These are phyloP conservation scores for Penstemon davidsonii DNA, from an alignment of 257 asterid species.

Conservation along the genomic window DNA sequence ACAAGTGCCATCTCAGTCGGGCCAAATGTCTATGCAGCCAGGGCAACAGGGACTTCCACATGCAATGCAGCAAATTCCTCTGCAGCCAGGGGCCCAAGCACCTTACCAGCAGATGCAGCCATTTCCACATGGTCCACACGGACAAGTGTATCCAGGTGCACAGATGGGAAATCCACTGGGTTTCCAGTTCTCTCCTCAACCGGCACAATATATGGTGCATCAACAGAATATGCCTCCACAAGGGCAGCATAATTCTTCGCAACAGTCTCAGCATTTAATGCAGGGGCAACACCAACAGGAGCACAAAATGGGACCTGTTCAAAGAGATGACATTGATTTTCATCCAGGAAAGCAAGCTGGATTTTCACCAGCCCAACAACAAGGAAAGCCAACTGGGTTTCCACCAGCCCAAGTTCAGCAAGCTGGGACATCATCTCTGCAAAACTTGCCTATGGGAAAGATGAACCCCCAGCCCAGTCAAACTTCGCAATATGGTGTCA, in stretches of 20 bases:
- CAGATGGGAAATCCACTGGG: conserved; percentile 61
- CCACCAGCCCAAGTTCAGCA: conserved; percentile 61
- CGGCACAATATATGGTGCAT: conserved; percentile 52
- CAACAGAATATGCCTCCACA: conserved; percentile 61
- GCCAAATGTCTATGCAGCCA: conserved; percentile 44
- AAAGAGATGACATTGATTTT: conserved; percentile 52
- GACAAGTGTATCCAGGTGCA: conserved; percentile 52
- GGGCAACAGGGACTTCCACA: conserved; percentile 37
- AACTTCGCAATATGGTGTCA: conserved; percentile 43
- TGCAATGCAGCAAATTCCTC: conserved; percentile 45
- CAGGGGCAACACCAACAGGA: conserved; percentile 72
- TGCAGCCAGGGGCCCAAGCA: conserved; percentile 50
- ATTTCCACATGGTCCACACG: conserved; percentile 42
- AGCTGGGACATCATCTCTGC: conserved; percentile 47
- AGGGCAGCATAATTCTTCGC: conserved; percentile 57
- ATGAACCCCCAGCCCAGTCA: conserved; percentile 51
- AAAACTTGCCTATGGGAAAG: conserved; percentile 42
- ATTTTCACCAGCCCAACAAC: conserved; percentile 52
- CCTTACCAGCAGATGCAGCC: conserved; percentile 45
- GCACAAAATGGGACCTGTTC: conserved; percentile 51
- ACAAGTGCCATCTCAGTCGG: conserved; percentile 47
- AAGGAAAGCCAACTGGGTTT: conserved; percentile 56
- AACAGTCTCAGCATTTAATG: conserved; percentile 49
- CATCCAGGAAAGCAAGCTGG: conserved; percentile 64
- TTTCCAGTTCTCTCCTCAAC: conserved; percentile 56